phyloP scores from a whole-genome alignment of 2,329 filamentous ascomycete species.

The Penicillium nordicum region DNA sequence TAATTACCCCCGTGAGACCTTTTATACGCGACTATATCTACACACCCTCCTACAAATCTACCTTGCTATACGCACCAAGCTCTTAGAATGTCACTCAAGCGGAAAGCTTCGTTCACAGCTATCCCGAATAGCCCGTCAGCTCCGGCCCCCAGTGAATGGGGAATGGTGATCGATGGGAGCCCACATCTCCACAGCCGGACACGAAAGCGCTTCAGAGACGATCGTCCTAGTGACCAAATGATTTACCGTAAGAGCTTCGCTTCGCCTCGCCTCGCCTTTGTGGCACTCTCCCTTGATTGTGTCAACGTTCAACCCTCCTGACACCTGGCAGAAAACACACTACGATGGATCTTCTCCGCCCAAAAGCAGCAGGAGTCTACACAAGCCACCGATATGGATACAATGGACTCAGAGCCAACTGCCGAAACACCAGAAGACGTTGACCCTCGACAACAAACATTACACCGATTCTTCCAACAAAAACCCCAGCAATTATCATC shows the following conservation, averaged over 20 bases:
- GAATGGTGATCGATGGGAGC: constrained; percentile 29
- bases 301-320: constrained; percentile 10
- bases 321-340: constrained; percentile 38
- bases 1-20: neutral
- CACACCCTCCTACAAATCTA: neutral
- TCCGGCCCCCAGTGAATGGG: constrained; percentile 22
- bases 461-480: constrained; percentile 41
- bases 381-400: constrained; percentile 19
- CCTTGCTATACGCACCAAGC: neutral
- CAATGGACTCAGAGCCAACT: constrained; percentile 24
- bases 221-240: constrained; percentile 54
- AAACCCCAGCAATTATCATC: constrained; percentile 16
- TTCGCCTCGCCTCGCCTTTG: neutral
- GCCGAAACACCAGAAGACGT: constrained; percentile 26
- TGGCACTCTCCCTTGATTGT: neutral
- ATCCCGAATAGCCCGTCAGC: constrained; percentile 33
- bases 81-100: constrained; percentile 54
- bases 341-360: constrained; percentile 43
- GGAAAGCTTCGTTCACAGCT: constrained; percentile 54
- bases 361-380: constrained; percentile 31
- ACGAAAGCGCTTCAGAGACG: constrained; percentile 57
- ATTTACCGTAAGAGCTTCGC: constrained; percentile 49
- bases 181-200: constrained; percentile 55
- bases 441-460: constrained; percentile 41
- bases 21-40: neutral